Evolutionary conservation across 2,329 filamentous ascomycete species (phyloP).

Genomic region (Bipolaris sorokiniana): DNA sequence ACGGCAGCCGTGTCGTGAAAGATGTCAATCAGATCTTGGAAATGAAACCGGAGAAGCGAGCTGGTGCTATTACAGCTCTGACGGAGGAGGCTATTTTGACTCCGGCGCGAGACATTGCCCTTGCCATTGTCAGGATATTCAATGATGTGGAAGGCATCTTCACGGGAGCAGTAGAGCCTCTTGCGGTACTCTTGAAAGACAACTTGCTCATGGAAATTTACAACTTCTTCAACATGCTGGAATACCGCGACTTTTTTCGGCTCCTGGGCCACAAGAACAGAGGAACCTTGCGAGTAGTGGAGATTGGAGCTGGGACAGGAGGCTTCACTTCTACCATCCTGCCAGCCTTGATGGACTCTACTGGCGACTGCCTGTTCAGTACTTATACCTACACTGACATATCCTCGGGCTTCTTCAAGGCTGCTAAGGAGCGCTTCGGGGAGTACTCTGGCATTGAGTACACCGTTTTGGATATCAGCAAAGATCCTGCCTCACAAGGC

Average conservation of each 20-base stretch:
- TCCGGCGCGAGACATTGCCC: not conserved
- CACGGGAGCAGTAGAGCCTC: not conserved
- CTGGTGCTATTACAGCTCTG: too few species aligned
- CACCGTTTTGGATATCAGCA: not conserved
- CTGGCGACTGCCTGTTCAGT: not conserved
- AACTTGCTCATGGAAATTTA: conserved; percentile 1
- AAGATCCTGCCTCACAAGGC: not conserved
- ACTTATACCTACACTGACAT: conserved; percentile 23
- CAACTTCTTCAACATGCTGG: not conserved
- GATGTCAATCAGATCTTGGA: too few species aligned
- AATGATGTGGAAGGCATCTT: conserved; percentile 1
- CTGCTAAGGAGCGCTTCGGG: not conserved
- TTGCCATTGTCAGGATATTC: conserved; percentile 1
- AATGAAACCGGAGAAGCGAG: too few species aligned
- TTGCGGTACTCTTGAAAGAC: not conserved
- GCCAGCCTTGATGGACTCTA: not conserved
- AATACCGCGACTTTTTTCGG: not conserved
- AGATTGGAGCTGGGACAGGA: conserved; percentile 2
- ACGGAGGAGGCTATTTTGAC: not conserved
- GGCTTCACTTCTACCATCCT: not conserved
- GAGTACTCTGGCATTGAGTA: not conserved
- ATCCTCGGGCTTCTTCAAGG: conserved; percentile 17
- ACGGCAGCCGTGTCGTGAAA: too few species aligned
- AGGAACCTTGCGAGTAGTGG: not conserved
- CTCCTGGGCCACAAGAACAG: not conserved